phyloP scores from a whole-genome alignment of 176 grass and related monocot genomes.

The Tillandsia leiboldiana region DNA sequence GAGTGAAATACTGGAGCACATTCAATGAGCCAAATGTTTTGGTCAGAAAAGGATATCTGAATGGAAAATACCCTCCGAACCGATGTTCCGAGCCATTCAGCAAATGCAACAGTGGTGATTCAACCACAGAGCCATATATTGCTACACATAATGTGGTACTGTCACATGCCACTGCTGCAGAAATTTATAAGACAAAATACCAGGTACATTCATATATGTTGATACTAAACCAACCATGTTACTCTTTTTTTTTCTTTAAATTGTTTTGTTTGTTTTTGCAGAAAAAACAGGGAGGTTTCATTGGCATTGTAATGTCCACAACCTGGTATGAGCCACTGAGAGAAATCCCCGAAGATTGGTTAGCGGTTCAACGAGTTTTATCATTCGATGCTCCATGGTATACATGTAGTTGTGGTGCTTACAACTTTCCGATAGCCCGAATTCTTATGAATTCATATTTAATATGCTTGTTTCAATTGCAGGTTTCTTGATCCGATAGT shows the following conservation, averaged over 20 bases:
- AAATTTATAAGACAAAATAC: slow-evolving; percentile 64
- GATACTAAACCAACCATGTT: no score
- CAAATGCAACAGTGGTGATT: slow-evolving; percentile 34
- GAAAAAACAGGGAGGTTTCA: slow-evolving; percentile 49
- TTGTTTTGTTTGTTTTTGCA: slow-evolving; percentile 3
- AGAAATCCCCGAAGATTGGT: slow-evolving; percentile 27
- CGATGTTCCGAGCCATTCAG: slow-evolving; percentile 44
- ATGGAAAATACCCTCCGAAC: slow-evolving; percentile 36
- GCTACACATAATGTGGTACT: slow-evolving; percentile 58
- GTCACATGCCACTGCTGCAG: slow-evolving; percentile 46
- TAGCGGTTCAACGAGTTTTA: slow-evolving; percentile 35
- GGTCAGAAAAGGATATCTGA: slow-evolving; percentile 26
- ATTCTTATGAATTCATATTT: not conserved
- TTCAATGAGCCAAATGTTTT: slow-evolving; percentile 64
- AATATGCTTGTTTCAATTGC: not conserved
- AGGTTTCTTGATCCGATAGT: slow-evolving; percentile 73
- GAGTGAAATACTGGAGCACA: slow-evolving; percentile 56
- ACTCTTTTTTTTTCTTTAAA: not conserved
- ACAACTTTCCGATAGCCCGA: not conserved
- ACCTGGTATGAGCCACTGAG: slow-evolving; percentile 44
- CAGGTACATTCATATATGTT: slow-evolving; percentile 23
- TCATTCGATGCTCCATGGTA: slow-evolving; percentile 49
- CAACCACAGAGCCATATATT: slow-evolving; percentile 33
- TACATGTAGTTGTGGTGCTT: not conserved
- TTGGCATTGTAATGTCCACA: slow-evolving; percentile 50